A percentile compares a stretch with the other conserved stretches of the same genome.
Evolutionary conservation across 257 asterid species (phyloP).

Genomic region (Misopates orontium): DNA sequence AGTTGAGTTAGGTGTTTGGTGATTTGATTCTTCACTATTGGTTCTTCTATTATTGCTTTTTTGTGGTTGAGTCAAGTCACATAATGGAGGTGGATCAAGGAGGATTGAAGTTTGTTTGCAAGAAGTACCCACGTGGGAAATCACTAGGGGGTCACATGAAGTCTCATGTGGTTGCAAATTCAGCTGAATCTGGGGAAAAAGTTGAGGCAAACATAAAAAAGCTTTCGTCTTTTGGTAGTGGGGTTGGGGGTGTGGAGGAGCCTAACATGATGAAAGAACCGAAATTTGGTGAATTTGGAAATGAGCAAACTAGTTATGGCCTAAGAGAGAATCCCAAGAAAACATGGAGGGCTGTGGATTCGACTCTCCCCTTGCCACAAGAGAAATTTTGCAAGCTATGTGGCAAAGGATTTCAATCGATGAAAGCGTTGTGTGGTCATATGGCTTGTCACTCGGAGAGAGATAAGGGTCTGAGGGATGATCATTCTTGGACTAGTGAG

Average conservation of each 20-base stretch:
- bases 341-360: conserved; percentile 72
- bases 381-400: conserved; percentile 85
- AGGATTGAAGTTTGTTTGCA: conserved; percentile 58
- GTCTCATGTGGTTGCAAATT: conserved; percentile 63
- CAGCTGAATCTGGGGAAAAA: conserved; percentile 48
- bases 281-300: conserved; percentile 18
- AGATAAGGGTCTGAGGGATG: conserved; percentile 66
- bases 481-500: conserved; percentile 81
- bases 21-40: conserved; percentile 18
- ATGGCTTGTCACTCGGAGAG: conserved; percentile 96
- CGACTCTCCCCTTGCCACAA: conserved; percentile 42
- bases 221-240: conserved; percentile 17
- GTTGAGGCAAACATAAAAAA: conserved; percentile 16
- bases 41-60: not conserved
- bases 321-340: conserved; percentile 90
- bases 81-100: conserved; percentile 54
- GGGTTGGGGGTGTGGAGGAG: conserved; percentile 24
- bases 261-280: no score
- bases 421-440: conserved; percentile 94
- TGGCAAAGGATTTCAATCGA: conserved; percentile 86
- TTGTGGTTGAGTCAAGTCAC: no score
- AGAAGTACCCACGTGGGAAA: conserved; percentile 77
- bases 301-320: conserved; percentile 55
- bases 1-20: conserved; percentile 25
- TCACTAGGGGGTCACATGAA: conserved; percentile 86